A percentile compares a stretch with the other conserved stretches of the same genome.
Evolutionary conservation across 208 protist species (phyloP).

Genomic region (Endotrypanum monterogeii): DNA sequence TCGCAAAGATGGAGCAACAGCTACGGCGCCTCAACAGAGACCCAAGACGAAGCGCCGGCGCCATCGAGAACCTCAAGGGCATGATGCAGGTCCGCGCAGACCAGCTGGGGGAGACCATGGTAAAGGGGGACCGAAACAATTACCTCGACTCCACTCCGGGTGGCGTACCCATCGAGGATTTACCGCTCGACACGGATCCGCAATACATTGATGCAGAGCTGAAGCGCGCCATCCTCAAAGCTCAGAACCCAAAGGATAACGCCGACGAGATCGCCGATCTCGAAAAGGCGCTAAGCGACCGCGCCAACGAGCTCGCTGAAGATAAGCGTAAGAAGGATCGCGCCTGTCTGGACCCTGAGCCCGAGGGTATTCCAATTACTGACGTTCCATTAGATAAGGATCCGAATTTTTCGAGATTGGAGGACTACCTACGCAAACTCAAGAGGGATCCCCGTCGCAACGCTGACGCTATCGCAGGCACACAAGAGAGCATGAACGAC

Average conservation of each 20-base stretch:
- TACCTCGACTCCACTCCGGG: constrained; percentile 72
- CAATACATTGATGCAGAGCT: constrained; percentile 65
- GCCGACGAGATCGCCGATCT: constrained; percentile 52
- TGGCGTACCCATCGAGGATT: constrained; percentile 55
- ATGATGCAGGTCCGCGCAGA: constrained; percentile 76
- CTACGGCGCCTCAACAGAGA: constrained; percentile 66
- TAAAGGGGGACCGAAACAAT: constrained; percentile 62
- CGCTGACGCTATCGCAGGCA: constrained; percentile 52
- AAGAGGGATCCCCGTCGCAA: constrained; percentile 66
- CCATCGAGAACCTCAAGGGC: constrained; percentile 67
- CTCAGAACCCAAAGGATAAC: constrained; percentile 45
- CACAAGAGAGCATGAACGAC: constrained; percentile 79
- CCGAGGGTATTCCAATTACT: constrained; percentile 68
- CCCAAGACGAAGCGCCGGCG: constrained; percentile 50
- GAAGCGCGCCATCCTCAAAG: constrained; percentile 64
- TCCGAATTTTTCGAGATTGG: constrained; percentile 51
- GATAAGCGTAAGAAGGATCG: constrained; percentile 54
- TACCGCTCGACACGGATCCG: constrained; percentile 63
- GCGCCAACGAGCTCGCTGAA: constrained; percentile 67
- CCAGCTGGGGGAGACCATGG: constrained; percentile 60
- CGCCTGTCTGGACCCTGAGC: constrained; percentile 64
- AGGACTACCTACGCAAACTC: constrained; percentile 71
- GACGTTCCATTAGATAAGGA: constrained; percentile 61
- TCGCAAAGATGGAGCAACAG: constrained; percentile 68
- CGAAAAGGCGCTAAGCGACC: constrained; percentile 69